These are phyloP conservation scores for Arabidopsis suecica DNA, from an alignment of 345 rosid species.

Conservation along the genomic window DNA sequence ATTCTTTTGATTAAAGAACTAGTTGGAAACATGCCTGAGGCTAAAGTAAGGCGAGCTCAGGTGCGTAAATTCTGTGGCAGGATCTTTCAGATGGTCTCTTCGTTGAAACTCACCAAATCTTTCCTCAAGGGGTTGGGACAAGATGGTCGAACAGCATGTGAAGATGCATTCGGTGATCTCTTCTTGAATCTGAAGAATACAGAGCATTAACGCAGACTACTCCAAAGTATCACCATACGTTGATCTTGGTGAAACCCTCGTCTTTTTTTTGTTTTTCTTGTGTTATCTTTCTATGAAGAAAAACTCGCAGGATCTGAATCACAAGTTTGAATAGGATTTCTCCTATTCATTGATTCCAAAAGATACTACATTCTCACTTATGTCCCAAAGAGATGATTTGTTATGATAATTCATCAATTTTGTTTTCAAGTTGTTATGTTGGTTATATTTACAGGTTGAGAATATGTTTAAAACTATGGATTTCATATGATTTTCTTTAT, in stretches of 20 bases:
- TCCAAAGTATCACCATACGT: constrained; percentile 18
- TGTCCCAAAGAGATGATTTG: constrained; percentile 25
- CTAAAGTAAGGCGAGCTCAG: constrained; percentile 66
- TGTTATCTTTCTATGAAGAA: constrained; percentile 19
- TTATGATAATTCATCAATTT: constrained; percentile 27
- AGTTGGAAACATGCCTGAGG: constrained; percentile 71
- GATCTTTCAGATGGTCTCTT: constrained; percentile 62
- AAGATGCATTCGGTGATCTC: constrained; percentile 66
- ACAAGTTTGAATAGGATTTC: constrained; percentile 15
- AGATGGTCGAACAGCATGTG: constrained; percentile 68
- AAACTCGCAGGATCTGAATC: constrained; percentile 23
- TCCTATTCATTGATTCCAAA: constrained; percentile 15
- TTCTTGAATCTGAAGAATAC: constrained; percentile 61
- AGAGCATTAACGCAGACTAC: constrained; percentile 25
- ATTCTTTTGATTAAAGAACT: constrained; percentile 60
- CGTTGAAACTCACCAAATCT: constrained; percentile 56
- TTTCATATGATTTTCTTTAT: background rate
- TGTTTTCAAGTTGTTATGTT: background rate
- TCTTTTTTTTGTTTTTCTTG: constrained; percentile 1
- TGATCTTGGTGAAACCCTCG: constrained; percentile 22
- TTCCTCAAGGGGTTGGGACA: constrained; percentile 62
- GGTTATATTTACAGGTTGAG: background rate
- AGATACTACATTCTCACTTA: constrained; percentile 9
- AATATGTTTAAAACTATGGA: constrained; percentile 18
- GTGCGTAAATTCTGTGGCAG: constrained; percentile 72